Evolutionary conservation across 495 filamentous ascomycete genomes (phyloP).

Genomic region (Astrothelium macrocarpum): DNA sequence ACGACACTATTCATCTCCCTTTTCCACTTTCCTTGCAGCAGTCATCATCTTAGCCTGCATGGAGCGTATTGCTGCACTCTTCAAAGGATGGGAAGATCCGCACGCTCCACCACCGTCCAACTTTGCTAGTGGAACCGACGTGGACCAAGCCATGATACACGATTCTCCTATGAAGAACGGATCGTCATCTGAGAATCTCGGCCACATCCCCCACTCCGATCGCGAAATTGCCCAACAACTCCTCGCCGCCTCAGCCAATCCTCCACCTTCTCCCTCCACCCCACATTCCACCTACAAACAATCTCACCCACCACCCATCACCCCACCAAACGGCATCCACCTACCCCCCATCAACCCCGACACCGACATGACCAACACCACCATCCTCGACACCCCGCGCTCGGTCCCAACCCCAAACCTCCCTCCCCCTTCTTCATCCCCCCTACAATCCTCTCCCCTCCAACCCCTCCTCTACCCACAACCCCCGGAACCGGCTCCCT

Average conservation of each 20-base stretch:
- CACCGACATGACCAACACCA: not conserved
- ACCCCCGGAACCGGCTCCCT: too few relatives aligned
- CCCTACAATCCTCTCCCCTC: not conserved
- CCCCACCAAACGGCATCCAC: not conserved
- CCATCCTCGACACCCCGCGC: not conserved
- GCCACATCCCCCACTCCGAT: slow-evolving; percentile 9
- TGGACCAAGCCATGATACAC: not conserved
- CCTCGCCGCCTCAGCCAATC: not conserved
- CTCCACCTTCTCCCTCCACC: not conserved
- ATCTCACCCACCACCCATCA: slow-evolving; percentile 1
- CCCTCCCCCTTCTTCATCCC: not conserved
- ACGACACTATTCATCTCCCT: slow-evolving; percentile 58
- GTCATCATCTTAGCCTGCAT: slow-evolving; percentile 69
- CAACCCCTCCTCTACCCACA: not conserved
- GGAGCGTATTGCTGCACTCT: slow-evolving; percentile 76
- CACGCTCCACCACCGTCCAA: not conserved
- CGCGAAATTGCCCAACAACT: slow-evolving; percentile 14
- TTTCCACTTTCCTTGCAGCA: slow-evolving; percentile 65
- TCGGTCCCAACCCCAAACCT: not conserved
- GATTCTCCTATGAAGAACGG: slow-evolving; percentile 5
- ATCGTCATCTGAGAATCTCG: not conserved
- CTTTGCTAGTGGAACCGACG: not conserved
- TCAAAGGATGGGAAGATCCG: slow-evolving; percentile 53
- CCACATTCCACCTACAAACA: not conserved
- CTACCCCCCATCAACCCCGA: not conserved